Percentiles rank a stretch among this genome's conserved stretches.
phyloP scores from a whole-genome alignment of 2,329 filamentous ascomycete genomes.

The Pseudocercospora fuligena region DNA sequence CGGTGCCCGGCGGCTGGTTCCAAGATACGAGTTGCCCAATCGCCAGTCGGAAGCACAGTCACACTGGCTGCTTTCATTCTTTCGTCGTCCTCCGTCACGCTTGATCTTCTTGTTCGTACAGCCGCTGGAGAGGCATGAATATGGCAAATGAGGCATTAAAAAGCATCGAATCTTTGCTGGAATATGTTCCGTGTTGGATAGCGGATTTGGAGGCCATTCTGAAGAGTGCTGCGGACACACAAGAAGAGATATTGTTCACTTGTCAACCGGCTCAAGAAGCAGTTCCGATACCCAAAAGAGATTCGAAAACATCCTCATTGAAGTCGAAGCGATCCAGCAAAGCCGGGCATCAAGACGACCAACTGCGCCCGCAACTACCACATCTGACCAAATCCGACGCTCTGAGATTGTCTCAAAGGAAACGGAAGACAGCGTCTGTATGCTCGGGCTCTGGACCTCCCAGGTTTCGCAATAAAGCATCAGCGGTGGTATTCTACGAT shows the following conservation, averaged over 20 bases:
- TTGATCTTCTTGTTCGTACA: not conserved
- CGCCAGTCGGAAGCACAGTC: not conserved
- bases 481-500: constrained; percentile 92
- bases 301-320: constrained; percentile 33
- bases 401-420: constrained; percentile 40
- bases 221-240: constrained; percentile 32
- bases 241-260: constrained; percentile 36
- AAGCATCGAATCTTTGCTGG: constrained; percentile 37
- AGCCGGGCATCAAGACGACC: constrained; percentile 1
- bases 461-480: constrained; percentile 71
- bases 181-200: constrained; percentile 40
- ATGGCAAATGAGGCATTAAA: constrained; percentile 41
- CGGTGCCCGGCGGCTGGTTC: not conserved
- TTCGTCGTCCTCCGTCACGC: not conserved
- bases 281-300: constrained; percentile 1
- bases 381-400: constrained; percentile 38
- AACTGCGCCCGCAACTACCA: constrained; percentile 30
- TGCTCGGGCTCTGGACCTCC: constrained; percentile 50
- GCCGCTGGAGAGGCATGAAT: constrained; percentile 14
- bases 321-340: constrained; percentile 25
- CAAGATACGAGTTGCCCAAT: constrained; percentile 2
- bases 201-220: constrained; percentile 38
- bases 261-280: constrained; percentile 25
- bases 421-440: constrained; percentile 52
- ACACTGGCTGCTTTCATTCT: constrained; percentile 7